Evolutionary conservation across 306 rosid genomes (phyloP).

Genomic region (Rosa rugosa): DNA sequence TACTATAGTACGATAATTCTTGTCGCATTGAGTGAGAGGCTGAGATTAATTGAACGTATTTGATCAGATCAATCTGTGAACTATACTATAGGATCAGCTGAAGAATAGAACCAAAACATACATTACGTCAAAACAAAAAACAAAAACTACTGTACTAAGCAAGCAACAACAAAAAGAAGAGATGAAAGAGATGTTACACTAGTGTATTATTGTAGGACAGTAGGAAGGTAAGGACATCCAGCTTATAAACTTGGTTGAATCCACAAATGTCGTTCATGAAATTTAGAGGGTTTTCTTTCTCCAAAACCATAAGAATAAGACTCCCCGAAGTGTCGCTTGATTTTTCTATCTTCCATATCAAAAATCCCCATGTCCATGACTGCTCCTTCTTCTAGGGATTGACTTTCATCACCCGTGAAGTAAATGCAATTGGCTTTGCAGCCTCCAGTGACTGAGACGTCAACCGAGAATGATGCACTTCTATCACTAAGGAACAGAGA

Average conservation of each 20-base stretch:
- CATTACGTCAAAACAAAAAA: neutral
- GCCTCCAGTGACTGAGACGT: neutral
- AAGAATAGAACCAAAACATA: neutral
- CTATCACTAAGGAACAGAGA: neutral
- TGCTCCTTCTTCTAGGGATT: neutral
- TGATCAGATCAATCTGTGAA: neutral
- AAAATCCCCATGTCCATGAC: neutral
- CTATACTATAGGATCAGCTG: neutral
- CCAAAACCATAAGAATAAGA: neutral
- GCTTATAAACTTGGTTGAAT: neutral
- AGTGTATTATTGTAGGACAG: too few species aligned
- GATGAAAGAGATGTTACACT: too few species aligned
- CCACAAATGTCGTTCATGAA: neutral
- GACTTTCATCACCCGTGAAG: neutral
- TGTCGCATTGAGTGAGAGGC: neutral
- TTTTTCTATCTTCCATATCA: neutral
- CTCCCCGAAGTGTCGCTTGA: neutral
- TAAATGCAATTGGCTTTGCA: slow-evolving; percentile 4
- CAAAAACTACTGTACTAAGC: too few species aligned
- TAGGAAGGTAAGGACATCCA: neutral
- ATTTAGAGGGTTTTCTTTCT: neutral
- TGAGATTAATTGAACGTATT: neutral
- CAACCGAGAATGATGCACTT: neutral
- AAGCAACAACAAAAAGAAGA: too few species aligned
- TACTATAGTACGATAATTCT: neutral